These are phyloP conservation scores for Proliferodiscus dingleyae DNA, from an alignment of 2,329 filamentous ascomycete species.

Conservation along the genomic window DNA sequence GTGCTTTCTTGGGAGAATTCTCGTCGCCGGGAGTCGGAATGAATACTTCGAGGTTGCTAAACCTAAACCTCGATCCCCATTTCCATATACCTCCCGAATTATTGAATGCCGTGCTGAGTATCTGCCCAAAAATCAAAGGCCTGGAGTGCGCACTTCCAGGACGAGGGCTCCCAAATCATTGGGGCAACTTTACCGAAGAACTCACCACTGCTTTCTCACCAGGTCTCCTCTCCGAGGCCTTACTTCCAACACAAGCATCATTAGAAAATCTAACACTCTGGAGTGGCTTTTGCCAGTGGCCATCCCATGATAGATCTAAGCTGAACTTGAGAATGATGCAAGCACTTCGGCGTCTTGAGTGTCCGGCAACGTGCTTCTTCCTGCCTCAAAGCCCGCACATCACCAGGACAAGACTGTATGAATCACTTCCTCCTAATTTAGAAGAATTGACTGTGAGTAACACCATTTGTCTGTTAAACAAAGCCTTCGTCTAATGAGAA, in stretches of 20 bases:
- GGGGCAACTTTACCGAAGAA: background rate
- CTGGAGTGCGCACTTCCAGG: background rate
- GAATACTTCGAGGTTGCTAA: background rate
- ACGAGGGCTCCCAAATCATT: background rate
- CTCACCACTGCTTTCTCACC: background rate
- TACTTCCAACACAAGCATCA: background rate
- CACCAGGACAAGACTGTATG: too few species aligned
- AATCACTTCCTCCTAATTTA: too few species aligned
- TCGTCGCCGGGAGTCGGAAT: background rate
- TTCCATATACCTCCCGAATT: background rate
- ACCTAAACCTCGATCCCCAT: background rate
- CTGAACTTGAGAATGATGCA: conserved; percentile 5
- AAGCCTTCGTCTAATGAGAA: background rate
- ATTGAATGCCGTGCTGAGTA: background rate
- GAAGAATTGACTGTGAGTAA: background rate
- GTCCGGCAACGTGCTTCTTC: conserved; percentile 2
- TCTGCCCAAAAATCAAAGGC: background rate
- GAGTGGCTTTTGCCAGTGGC: conserved; percentile 1
- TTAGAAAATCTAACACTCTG: background rate
- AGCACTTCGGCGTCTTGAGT: background rate
- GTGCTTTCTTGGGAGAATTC: background rate
- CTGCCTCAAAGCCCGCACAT: background rate
- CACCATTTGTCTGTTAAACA: background rate
- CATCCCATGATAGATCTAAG: background rate
- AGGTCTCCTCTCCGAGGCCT: background rate